Conservation (phyloP, 106 monocot species). For the Allium fistulosum region DNA sequence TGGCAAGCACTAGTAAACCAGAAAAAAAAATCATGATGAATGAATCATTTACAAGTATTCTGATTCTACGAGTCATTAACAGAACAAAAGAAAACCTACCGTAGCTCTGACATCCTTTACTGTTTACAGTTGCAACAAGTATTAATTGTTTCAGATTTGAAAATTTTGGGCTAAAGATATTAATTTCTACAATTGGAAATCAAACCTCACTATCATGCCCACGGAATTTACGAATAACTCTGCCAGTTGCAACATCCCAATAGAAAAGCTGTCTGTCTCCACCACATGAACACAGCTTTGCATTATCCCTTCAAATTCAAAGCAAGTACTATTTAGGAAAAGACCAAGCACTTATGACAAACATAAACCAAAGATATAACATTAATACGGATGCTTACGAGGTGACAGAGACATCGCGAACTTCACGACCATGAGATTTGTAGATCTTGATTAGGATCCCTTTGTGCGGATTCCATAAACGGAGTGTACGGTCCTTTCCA, state of each 20-base stretch:
- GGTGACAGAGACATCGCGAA: conserved; percentile 88
- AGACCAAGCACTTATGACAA: no score
- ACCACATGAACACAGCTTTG: conserved; percentile 88
- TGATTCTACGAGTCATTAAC: no score
- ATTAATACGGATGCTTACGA: conserved; percentile 17
- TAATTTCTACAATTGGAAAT: neutral
- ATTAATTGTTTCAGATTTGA: no score
- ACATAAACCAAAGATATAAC: no score
- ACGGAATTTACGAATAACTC: conserved; percentile 89
- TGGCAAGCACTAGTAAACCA: no score
- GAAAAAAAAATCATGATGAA: no score
- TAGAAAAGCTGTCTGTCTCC: conserved; percentile 90
- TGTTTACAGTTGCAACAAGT: no score
- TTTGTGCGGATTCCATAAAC: conserved; percentile 94
- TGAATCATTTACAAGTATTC: no score
- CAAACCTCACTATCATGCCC: conserved; percentile 93
- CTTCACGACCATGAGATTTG: conserved; percentile 91
- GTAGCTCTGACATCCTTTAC: no score
- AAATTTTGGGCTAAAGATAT: no score
- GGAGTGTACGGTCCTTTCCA: conserved; percentile 96
- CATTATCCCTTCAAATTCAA: conserved; percentile 52
- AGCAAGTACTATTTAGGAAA: no score
- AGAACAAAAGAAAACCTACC: no score
- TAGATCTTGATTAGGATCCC: conserved; percentile 95
- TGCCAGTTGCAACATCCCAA: conserved; percentile 78